These are phyloP conservation scores for Populus tremula DNA, from an alignment of 345 rosid genomes.

Conservation along the genomic window DNA sequence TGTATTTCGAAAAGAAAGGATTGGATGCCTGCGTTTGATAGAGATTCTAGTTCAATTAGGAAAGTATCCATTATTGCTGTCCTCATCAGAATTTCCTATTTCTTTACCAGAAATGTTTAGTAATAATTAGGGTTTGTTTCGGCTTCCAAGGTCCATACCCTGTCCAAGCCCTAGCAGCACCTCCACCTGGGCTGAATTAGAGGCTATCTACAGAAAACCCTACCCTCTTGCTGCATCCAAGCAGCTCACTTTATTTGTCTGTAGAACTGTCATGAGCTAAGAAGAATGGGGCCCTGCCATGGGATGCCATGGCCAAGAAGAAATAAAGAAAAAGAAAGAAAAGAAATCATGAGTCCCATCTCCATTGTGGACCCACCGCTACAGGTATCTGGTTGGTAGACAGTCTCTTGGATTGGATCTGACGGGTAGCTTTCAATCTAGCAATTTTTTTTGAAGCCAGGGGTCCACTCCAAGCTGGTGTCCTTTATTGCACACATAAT, in stretches of 20 bases:
- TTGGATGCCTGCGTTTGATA: no score
- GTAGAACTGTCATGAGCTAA: neutral
- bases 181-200: neutral
- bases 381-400: conserved; percentile 22
- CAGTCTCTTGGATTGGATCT: conserved; percentile 33
- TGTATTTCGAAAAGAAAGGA: no score
- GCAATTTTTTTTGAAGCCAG: conserved; percentile 7
- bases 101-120: neutral
- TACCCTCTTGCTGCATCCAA: neutral
- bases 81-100: neutral
- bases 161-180: neutral
- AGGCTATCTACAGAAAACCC: neutral
- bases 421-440: conserved; percentile 28
- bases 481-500: neutral
- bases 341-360: neutral
- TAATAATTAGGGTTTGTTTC: neutral
- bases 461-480: conserved; percentile 15
- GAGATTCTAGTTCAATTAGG: neutral
- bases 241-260: conserved; percentile 9
- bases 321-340: neutral
- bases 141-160: neutral
- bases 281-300: neutral
- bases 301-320: neutral
- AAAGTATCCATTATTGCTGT: neutral
- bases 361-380: conserved; percentile 11